Conservation (phyloP, 1,139 yeast species). For the Saccharomyces hybrid region DNA sequence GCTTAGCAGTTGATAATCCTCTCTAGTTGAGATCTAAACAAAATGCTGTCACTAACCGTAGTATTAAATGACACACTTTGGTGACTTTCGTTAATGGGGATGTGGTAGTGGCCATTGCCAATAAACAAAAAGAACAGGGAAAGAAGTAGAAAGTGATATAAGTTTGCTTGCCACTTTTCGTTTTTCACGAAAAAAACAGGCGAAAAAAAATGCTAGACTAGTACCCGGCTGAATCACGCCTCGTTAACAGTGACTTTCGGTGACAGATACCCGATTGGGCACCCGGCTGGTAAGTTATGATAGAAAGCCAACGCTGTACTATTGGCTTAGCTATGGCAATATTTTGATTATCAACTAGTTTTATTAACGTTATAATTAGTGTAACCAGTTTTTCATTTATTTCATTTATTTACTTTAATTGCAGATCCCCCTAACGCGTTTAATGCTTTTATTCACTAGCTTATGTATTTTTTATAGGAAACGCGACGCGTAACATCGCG, state of each 20-base stretch:
- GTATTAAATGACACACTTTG: conserved; percentile 1
- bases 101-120: background rate
- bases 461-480: background rate
- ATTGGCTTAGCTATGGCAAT: background rate
- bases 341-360: background rate
- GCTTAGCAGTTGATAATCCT: background rate
- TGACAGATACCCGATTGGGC: background rate
- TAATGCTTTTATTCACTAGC: background rate
- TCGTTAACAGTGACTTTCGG: background rate
- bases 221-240: background rate
- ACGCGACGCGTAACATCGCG: background rate
- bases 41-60: background rate
- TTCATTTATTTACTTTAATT: no score
- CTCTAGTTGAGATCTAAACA: background rate
- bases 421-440: background rate
- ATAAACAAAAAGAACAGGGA: background rate
- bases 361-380: no score
- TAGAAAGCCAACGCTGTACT: no score
- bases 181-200: background rate
- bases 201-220: background rate
- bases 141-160: conserved; percentile 1
- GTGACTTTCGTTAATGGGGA: conserved; percentile 1
- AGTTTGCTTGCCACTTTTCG: background rate
- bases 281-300: background rate
- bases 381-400: no score